phyloP scores from a whole-genome alignment of 495 filamentous ascomycete genomes.

The Cenococcum geophilum region DNA sequence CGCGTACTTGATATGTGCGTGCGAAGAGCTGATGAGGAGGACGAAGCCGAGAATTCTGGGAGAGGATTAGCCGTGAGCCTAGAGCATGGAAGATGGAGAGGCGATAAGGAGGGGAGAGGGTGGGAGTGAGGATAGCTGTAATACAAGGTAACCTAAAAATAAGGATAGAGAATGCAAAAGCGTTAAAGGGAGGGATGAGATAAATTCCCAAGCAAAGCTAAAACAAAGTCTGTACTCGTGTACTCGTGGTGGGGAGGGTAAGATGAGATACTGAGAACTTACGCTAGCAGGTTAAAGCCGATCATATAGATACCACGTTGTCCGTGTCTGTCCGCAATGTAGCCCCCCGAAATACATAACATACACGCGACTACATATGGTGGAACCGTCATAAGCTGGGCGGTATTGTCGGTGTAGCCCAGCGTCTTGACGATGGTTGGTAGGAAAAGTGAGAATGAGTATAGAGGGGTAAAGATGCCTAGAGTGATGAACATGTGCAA shows the following conservation, averaged over 20 bases:
- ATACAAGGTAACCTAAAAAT: background rate
- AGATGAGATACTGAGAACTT: slow-evolving; percentile 10
- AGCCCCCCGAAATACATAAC: slow-evolving; percentile 70
- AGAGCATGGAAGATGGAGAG: background rate
- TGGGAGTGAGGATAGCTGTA: background rate
- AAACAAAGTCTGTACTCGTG: background rate
- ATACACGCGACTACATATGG: slow-evolving; percentile 77
- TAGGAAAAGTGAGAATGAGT: slow-evolving; percentile 77
- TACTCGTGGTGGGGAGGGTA: background rate
- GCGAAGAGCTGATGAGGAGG: slow-evolving; percentile 27
- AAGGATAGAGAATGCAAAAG: background rate
- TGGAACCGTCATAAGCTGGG: slow-evolving; percentile 81
- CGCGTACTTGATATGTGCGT: slow-evolving; percentile 26
- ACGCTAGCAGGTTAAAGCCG: slow-evolving; percentile 33
- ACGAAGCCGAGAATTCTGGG: slow-evolving; percentile 31
- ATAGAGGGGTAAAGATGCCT: slow-evolving; percentile 54
- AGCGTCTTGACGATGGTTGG: slow-evolving; percentile 74
- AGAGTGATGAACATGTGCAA: slow-evolving; percentile 30
- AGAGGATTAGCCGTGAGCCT: background rate
- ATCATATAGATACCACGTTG: slow-evolving; percentile 42
- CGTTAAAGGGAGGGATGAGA: background rate
- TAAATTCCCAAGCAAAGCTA: background rate
- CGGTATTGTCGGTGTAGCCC: slow-evolving; percentile 61
- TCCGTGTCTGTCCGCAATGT: slow-evolving; percentile 71
- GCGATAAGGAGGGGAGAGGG: slow-evolving; percentile 9